Evolutionary conservation across 75 land plant species (phyloP), one percentile per base, ranked within the genome.

Genomic region (Pseudotsuga menziesii): DNA sequence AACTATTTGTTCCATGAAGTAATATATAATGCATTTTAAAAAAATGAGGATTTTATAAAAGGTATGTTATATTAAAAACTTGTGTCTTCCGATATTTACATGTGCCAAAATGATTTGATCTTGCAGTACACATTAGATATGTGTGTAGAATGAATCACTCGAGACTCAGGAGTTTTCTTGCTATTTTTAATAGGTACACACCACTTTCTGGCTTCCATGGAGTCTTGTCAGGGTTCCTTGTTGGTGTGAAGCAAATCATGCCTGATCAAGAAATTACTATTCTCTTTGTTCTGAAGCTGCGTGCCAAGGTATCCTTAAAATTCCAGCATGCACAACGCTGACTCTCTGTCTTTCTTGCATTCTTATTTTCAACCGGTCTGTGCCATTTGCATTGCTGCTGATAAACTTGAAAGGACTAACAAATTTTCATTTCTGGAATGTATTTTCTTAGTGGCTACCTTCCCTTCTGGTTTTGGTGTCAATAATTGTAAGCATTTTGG

Each of bases 181-280:
- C 12, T 9, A 9, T 12, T 48, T 48, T 48, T 48, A 48, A 48
- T 48, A 48, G 54, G 98, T 94, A 94, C 72, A 80, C 83, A 59
- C 96, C 98, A 57, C 61, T 95, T 72, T 91, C 92, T 85, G 98
- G 98, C 9, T 97, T 97, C 86, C 91, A 92, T 82, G 96, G 94
- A 36, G 85, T 91, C 56, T 82, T 97, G 36, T 80, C 93, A 55
- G 98, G 96, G 4, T 95, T 95, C 81, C 82, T 97, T 59, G 98
- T 95, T 56, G 98, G 94, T 14, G 78, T 92, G 70, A 97, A 97
- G 85, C 99, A 97, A 81, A 86, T 97, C 1, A 76, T 88, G 77
- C 94, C 98, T 69, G 94, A 97, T 73, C 92, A 91, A 70, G 99
- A 94, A 75, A 73, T 91, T 32, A 25, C 83, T 56, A 22, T 83